Conservation (phyloP, 345 rosid species). For the Carallia brachiata region DNA sequence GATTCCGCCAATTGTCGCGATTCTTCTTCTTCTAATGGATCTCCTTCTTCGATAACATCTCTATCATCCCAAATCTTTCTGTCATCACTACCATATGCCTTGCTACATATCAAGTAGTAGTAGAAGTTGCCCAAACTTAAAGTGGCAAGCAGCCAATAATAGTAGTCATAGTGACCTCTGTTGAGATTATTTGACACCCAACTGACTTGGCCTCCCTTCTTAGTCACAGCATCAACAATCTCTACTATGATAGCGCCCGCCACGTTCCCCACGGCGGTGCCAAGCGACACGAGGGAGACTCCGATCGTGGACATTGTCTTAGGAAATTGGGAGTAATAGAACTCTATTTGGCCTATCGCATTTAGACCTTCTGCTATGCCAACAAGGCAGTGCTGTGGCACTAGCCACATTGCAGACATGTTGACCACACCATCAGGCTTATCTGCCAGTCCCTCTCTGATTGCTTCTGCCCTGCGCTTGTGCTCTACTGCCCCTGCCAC, state of each 20-base stretch:
- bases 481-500: slow-evolving; percentile 40
- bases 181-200: slow-evolving; percentile 49
- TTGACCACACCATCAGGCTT: slow-evolving; percentile 13
- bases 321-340: slow-evolving; percentile 53
- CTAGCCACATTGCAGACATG: slow-evolving; percentile 48
- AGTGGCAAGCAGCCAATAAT: slow-evolving; percentile 43
- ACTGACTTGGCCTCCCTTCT: slow-evolving; percentile 23
- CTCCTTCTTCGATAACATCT: slow-evolving; percentile 10
- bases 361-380: slow-evolving; percentile 50
- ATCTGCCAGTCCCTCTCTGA: slow-evolving; percentile 23
- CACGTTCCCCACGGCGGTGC: slow-evolving; percentile 37
- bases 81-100: slow-evolving; percentile 44
- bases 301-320: slow-evolving; percentile 53
- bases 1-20: background rate
- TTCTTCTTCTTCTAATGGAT: slow-evolving; percentile 11
- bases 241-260: slow-evolving; percentile 37
- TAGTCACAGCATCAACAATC: slow-evolving; percentile 20
- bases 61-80: slow-evolving; percentile 31
- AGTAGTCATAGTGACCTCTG: slow-evolving; percentile 49
- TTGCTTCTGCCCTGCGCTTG: slow-evolving; percentile 30
- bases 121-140: slow-evolving; percentile 37
- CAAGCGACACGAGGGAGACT: slow-evolving; percentile 34
- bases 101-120: slow-evolving; percentile 33
- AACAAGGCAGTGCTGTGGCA: slow-evolving; percentile 38
- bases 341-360: slow-evolving; percentile 53